Evolutionary conservation across 2,329 filamentous ascomycete genomes (phyloP).

Genomic region (Curvularia hawaiiensis): DNA sequence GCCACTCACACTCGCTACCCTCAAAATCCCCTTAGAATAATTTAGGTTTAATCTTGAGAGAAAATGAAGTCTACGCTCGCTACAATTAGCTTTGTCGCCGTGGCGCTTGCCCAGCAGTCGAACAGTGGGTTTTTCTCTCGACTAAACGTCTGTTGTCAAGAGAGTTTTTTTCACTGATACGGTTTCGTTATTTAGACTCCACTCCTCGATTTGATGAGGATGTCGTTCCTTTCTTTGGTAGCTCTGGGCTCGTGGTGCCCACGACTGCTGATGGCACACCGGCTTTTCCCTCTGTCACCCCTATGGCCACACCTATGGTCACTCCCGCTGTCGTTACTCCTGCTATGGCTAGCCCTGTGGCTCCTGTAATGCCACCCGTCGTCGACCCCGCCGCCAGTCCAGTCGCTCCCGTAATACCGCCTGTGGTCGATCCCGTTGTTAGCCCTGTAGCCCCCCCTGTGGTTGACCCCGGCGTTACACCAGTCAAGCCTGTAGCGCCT

Average conservation of each 20-base stretch:
- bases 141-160: not conserved
- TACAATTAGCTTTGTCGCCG: conserved; percentile 5
- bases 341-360: not conserved
- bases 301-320: not conserved
- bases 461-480: not conserved
- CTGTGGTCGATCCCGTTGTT: not conserved
- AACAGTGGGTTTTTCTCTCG: conserved; percentile 5
- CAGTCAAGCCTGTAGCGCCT: not conserved
- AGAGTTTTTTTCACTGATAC: not conserved
- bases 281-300: conserved; percentile 2
- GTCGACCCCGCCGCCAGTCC: too few species aligned
- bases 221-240: conserved; percentile 25
- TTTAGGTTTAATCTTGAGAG: not conserved
- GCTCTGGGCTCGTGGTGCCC: conserved; percentile 22
- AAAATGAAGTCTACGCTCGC: conserved; percentile 9
- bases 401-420: not conserved
- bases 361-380: too few species aligned
- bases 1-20: too few species aligned
- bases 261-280: conserved; percentile 17
- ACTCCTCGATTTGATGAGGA: conserved; percentile 27
- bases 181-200: conserved; percentile 13
- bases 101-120: conserved; percentile 10
- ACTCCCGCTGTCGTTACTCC: conserved; percentile 11
- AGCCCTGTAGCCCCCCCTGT: not conserved
- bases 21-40: too few species aligned